A percentile compares a stretch with the other conserved stretches of the same genome.
Evolutionary conservation across 2,329 filamentous ascomycete species (phyloP).

Genomic region (Penicillium rolfsii): DNA sequence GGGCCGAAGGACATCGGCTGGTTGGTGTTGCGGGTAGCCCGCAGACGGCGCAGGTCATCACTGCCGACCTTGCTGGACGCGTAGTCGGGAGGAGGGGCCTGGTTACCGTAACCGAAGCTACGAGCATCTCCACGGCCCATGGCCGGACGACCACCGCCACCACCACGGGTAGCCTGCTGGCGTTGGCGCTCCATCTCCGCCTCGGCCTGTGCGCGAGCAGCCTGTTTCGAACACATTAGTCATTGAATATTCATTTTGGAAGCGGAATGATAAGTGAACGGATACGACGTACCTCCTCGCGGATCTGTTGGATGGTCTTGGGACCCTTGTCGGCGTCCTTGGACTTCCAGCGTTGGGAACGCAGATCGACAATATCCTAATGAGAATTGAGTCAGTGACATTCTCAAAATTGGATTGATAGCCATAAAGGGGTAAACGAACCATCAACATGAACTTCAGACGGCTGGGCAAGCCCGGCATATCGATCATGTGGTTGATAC

Average conservation of each 20-base stretch:
- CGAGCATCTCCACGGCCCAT: conserved; percentile 85
- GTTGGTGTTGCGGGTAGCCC: conserved; percentile 64
- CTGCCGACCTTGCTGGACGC: conserved; percentile 81
- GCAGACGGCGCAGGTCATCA: conserved; percentile 84
- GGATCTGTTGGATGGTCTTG: conserved; percentile 93
- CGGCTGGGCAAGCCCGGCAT: conserved; percentile 81
- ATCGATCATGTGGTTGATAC: conserved; percentile 81
- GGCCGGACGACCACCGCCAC: conserved; percentile 69
- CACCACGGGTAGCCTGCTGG: conserved; percentile 58
- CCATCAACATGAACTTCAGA: conserved; percentile 93
- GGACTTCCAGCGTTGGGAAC: conserved; percentile 74
- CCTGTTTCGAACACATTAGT: conserved; percentile 42
- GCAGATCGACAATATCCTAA: conserved; percentile 81
- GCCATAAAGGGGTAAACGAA: conserved; percentile 33
- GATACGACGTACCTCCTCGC: conserved; percentile 65
- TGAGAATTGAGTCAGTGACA: conserved; percentile 17
- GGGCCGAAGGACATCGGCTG: conserved; percentile 73
- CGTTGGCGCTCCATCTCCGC: conserved; percentile 68
- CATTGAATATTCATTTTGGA: not conserved
- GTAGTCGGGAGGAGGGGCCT: conserved; percentile 71
- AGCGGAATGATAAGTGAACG: not conserved
- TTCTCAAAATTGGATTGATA: not conserved
- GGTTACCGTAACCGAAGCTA: conserved; percentile 71
- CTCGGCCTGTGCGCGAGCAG: conserved; percentile 77
- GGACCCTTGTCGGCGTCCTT: conserved; percentile 93